These are phyloP conservation scores for Chytridiales sp. DNA, from an alignment of 371 early-diverging fungal species.

Conservation along the genomic window DNA sequence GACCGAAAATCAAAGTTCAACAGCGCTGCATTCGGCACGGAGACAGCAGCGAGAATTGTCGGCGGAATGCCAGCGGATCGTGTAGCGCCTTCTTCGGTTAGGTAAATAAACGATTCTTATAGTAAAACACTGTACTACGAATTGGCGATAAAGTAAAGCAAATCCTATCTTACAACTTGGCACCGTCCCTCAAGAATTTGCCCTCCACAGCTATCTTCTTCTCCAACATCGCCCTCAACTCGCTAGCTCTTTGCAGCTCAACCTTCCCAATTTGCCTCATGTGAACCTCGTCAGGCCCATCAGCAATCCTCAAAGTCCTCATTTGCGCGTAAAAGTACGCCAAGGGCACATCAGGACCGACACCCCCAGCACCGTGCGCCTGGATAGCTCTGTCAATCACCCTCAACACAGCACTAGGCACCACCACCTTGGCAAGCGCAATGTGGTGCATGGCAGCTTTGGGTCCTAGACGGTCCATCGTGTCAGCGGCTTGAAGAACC, in stretches of 20 bases:
- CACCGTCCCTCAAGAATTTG: too few relatives aligned
- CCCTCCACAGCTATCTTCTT: too few relatives aligned
- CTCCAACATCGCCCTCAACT: too few relatives aligned
- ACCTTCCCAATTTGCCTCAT: conserved; percentile 65
- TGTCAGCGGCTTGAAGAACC: conserved; percentile 85
- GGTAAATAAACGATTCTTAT: too few relatives aligned
- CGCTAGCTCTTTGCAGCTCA: conserved; percentile 55
- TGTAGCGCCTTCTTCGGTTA: too few relatives aligned
- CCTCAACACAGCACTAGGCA: conserved; percentile 71
- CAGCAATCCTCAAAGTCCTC: conserved; percentile 88
- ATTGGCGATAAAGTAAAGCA: too few relatives aligned
- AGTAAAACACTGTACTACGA: too few relatives aligned
- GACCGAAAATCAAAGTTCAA: too few relatives aligned
- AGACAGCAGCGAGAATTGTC: too few relatives aligned
- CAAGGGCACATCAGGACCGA: conserved; percentile 82
- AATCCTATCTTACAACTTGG: too few relatives aligned
- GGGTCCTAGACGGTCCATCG: conserved; percentile 80
- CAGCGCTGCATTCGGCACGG: too few relatives aligned
- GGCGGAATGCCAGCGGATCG: too few relatives aligned
- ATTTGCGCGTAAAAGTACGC: conserved; percentile 81
- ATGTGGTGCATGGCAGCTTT: conserved; percentile 90
- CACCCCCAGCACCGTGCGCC: conserved; percentile 87
- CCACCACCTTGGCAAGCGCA: conserved; percentile 90
- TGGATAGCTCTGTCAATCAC: conserved; percentile 86
- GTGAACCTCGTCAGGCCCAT: conserved; percentile 87